A percentile compares a stretch with the other conserved stretches of the same genome.
These are phyloP conservation scores for Scortechinia acanthostroma DNA, from an alignment of 2,329 filamentous ascomycete genomes.

Conservation along the genomic window DNA sequence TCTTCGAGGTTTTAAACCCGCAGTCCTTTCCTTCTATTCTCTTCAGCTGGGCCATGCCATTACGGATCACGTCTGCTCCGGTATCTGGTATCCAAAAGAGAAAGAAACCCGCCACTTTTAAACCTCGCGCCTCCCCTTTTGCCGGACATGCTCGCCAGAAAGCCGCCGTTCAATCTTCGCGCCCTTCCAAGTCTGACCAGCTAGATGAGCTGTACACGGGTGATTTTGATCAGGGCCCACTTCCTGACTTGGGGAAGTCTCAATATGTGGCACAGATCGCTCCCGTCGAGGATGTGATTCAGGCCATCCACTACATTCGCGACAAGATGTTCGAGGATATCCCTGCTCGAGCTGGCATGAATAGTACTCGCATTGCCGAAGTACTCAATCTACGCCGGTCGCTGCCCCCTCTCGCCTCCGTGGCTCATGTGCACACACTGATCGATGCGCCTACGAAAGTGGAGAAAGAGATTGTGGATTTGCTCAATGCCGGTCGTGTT, in stretches of 20 bases:
- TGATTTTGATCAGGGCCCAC: no score
- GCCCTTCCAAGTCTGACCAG: not conserved
- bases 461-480: slow-evolving; percentile 47
- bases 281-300: slow-evolving; percentile 33
- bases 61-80: slow-evolving; percentile 34
- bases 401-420: slow-evolving; percentile 47
- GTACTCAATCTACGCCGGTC: slow-evolving; percentile 44
- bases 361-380: slow-evolving; percentile 49
- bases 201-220: no score
- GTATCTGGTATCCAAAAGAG: slow-evolving; percentile 33
- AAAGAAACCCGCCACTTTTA: slow-evolving; percentile 15
- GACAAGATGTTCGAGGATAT: slow-evolving; percentile 44
- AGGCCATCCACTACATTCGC: slow-evolving; percentile 42
- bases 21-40: no score
- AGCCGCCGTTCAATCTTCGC: slow-evolving; percentile 9
- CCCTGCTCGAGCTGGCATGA: slow-evolving; percentile 51
- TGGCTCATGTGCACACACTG: slow-evolving; percentile 53
- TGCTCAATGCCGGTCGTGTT: slow-evolving; percentile 38
- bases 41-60: slow-evolving; percentile 34
- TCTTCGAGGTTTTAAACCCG: no score
- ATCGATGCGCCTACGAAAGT: slow-evolving; percentile 44
- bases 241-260: not conserved
- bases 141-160: slow-evolving; percentile 27
- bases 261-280: not conserved
- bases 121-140: slow-evolving; percentile 26